Base-by-base conservation (phyloP, 2,329 filamentous ascomycete species). In the Rachicladosporium sp. region DNA sequence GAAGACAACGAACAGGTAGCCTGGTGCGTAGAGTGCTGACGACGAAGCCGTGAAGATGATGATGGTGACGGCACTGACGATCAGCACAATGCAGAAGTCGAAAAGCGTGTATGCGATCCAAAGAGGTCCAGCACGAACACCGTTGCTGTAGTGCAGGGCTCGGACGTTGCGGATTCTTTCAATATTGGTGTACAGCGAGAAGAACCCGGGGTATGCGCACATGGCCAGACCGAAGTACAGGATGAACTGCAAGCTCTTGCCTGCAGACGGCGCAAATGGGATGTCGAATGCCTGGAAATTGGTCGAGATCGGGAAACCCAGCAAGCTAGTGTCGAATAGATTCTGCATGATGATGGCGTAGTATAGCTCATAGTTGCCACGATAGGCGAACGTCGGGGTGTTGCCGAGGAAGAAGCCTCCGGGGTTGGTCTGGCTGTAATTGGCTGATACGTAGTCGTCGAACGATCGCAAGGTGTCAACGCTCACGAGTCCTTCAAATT, bases 111-210 rank as follows among this genome's bases (percentile, higher is more conserved):
- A 93, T 1, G 88, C 84, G 4, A 84, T 61, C 88, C 89, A 95
- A 2, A 95, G 67, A 1, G 87, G 85, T 6, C 83, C 67, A 0
- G 83, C 80, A 9, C 83, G 72, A 21, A 94, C 86, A 35, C 88
- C 88, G 54, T 94, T 95, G 39, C 84, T 93, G 61, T 93, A 95
- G 59, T 95, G 81, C 23, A 95, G 67, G 10, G 82, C 82, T 37
- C 88, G 76, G 15, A 95, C 84, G 47, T 86, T 82, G 36, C 78
- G 69, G 8, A 86, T 67, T 19, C 86, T 73, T 59, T 95, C 88
- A 21, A 82, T 68, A n/a, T 85, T 93, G 0, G 86, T 84, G 54
- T 95, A 95, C 4, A 95, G 66, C 0, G 83, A 76, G 51, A 94
- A 93, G 66, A 95, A 88, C 10, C 81, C 85, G 1, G 88, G 86